A percentile compares a stretch with the other conserved stretches of the same genome.
Evolutionary conservation across 163 green algal species (phyloP).

Genomic region (Chloromonas sp.): DNA sequence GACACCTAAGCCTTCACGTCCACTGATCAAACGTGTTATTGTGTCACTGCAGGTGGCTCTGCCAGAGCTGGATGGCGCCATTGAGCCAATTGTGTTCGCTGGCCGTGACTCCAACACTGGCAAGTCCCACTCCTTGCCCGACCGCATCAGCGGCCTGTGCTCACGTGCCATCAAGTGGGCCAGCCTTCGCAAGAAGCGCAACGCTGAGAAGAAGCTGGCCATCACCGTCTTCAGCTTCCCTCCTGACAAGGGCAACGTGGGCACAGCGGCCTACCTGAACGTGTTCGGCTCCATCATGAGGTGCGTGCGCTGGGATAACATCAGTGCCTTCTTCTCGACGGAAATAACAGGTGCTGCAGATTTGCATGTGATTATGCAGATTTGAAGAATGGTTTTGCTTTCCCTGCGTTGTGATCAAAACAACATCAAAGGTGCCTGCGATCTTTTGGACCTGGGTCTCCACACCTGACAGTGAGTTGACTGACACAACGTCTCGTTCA

Average conservation of each 20-base stretch:
- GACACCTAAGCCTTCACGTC: neutral
- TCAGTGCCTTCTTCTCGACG: neutral
- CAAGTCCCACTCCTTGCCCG: conserved; percentile 95
- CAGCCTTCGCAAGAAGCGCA: conserved; percentile 79
- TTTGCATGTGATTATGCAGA: too few species aligned
- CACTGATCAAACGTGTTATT: neutral
- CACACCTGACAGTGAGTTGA: too few species aligned
- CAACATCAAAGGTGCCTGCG: too few species aligned
- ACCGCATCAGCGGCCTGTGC: conserved; percentile 85
- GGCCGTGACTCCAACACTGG: conserved; percentile 93
- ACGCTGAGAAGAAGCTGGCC: conserved; percentile 91
- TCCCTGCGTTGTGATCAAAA: too few species aligned
- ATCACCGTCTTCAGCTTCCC: conserved; percentile 99
- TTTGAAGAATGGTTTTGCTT: too few species aligned
- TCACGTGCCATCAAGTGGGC: conserved; percentile 94
- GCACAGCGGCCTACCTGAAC: conserved; percentile 97
- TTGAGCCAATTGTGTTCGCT: conserved; percentile 98
- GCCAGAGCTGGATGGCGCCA: conserved; percentile 94
- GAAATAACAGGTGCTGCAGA: too few species aligned
- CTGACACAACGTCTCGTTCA: too few species aligned
- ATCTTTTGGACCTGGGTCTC: too few species aligned
- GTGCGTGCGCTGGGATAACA: neutral
- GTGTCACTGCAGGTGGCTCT: conserved; percentile 75
- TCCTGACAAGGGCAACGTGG: conserved; percentile 98
- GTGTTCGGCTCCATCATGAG: conserved; percentile 96